These are phyloP conservation scores for Trichoderma citrinoviride DNA, from an alignment of 2,329 filamentous ascomycete species.

Conservation along the genomic window DNA sequence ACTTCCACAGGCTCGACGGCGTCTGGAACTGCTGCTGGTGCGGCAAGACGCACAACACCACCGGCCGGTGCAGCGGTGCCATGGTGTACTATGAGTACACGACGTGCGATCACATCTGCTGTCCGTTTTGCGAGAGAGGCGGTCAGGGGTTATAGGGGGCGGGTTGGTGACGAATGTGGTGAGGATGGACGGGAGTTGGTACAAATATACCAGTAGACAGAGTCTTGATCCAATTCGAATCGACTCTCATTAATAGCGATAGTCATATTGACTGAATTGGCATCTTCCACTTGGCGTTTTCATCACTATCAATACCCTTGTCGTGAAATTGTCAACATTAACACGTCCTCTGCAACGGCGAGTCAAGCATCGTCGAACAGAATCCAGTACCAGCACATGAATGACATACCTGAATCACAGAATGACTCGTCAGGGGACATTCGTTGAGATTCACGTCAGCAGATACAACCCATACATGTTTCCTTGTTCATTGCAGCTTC, in stretches of 20 bases:
- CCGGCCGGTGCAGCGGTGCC: slow-evolving; percentile 50
- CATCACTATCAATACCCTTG: too few species aligned
- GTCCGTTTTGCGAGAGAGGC: slow-evolving; percentile 45
- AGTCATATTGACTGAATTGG: background rate
- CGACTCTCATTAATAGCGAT: too few species aligned
- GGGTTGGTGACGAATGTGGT: background rate
- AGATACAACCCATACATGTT: too few species aligned
- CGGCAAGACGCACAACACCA: slow-evolving; percentile 51
- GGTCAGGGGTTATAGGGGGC: background rate
- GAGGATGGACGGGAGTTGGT: background rate
- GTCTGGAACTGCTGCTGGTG: slow-evolving; percentile 58
- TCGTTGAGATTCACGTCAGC: background rate
- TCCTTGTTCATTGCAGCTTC: background rate
- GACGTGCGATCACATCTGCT: slow-evolving; percentile 55
- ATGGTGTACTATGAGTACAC: slow-evolving; percentile 51
- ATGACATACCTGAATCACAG: background rate
- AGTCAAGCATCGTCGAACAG: background rate
- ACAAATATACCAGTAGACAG: too few species aligned
- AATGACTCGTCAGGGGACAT: background rate
- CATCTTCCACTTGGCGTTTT: background rate
- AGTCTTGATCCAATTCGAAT: background rate
- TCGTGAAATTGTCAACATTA: background rate
- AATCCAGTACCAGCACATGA: too few species aligned
- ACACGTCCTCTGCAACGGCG: too few species aligned
- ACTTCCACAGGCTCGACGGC: slow-evolving; percentile 49